These are phyloP conservation scores for Casuarina cunninghamiana DNA, from an alignment of 306 rosid genomes.

Conservation along the genomic window DNA sequence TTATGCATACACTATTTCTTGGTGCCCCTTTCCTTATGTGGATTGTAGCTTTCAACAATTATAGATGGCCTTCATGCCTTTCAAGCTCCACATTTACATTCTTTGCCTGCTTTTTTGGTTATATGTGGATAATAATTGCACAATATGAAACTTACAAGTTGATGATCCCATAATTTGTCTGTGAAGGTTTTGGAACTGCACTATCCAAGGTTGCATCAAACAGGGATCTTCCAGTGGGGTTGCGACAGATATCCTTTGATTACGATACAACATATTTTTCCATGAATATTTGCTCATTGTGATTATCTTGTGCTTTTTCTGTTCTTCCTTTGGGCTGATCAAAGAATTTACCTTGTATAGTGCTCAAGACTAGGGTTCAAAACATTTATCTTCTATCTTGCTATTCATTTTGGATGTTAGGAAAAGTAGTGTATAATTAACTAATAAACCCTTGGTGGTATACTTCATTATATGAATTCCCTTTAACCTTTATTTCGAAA, in stretches of 20 bases:
- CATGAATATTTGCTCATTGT: background rate
- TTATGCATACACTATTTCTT: background rate
- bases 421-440: no score
- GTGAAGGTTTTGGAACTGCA: conserved; percentile 89
- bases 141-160: conserved; percentile 10
- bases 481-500: no score
- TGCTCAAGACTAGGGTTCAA: no score
- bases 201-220: conserved; percentile 77
- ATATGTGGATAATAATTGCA: background rate
- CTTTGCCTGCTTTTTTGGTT: conserved; percentile 7
- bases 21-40: background rate
- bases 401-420: no score
- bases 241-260: conserved; percentile 95
- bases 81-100: background rate
- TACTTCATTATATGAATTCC: no score
- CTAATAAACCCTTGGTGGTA: no score
- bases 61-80: background rate
- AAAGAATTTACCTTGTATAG: background rate
- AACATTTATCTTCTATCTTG: no score
- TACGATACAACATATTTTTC: conserved; percentile 2
- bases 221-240: conserved; percentile 66
- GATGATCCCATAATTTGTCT: conserved; percentile 29
- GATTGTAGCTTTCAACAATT: background rate
- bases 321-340: background rate
- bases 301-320: background rate